Conservation (phyloP, 495 filamentous ascomycete species). For the Penicillium paxilli region DNA sequence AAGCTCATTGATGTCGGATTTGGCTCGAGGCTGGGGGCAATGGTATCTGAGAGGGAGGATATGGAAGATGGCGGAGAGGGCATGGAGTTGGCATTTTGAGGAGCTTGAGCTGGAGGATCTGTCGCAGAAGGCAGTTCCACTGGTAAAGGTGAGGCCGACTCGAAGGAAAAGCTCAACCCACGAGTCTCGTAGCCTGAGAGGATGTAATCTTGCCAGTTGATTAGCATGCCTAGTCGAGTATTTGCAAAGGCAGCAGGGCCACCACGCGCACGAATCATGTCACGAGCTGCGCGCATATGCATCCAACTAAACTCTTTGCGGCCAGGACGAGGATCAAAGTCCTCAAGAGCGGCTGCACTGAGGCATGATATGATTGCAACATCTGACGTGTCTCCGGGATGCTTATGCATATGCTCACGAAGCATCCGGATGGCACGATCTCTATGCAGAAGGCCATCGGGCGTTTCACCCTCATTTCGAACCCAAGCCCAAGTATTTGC, state of each 20-base stretch:
- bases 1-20: not conserved
- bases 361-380: slow-evolving; percentile 39
- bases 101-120: not conserved
- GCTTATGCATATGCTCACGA: slow-evolving; percentile 26
- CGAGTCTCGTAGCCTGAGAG: slow-evolving; percentile 39
- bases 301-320: slow-evolving; percentile 39
- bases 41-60: slow-evolving; percentile 18
- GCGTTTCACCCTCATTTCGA: slow-evolving; percentile 29
- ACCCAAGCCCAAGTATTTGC: slow-evolving; percentile 42
- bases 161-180: slow-evolving; percentile 35
- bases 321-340: slow-evolving; percentile 40
- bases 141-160: slow-evolving; percentile 9
- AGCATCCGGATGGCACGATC: slow-evolving; percentile 35
- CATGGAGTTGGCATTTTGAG: slow-evolving; percentile 9
- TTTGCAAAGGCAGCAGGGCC: slow-evolving; percentile 38
- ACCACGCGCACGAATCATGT: slow-evolving; percentile 40
- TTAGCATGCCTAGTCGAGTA: slow-evolving; percentile 40
- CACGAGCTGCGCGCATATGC: slow-evolving; percentile 39
- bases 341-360: slow-evolving; percentile 41
- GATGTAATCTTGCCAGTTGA: slow-evolving; percentile 48
- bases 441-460: slow-evolving; percentile 28
- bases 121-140: not conserved
- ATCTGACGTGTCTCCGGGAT: slow-evolving; percentile 35
- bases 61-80: slow-evolving; percentile 27
- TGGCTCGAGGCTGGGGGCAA: slow-evolving; percentile 3